phyloP scores from a whole-genome alignment of 768 basidiomycete genomes.

The Tylopilus intermedius region DNA sequence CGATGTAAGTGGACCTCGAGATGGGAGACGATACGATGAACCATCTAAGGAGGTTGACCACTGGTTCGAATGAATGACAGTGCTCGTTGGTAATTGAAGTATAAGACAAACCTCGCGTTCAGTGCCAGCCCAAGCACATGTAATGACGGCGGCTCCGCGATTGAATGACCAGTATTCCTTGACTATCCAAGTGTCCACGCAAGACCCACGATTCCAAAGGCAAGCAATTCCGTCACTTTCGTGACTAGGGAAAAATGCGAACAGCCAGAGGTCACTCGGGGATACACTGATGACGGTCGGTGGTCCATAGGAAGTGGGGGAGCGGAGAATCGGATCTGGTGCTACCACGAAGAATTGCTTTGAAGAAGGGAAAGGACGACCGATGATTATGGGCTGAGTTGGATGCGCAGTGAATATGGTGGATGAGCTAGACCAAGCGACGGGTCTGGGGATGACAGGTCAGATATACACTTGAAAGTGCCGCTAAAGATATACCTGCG shows the following conservation, averaged over 20 bases:
- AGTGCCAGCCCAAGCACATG: slow-evolving; percentile 56
- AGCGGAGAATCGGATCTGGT: slow-evolving; percentile 44
- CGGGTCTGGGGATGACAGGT: slow-evolving; percentile 41
- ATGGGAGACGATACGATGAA: slow-evolving; percentile 50
- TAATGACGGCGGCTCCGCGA: slow-evolving; percentile 52
- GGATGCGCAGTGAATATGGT: slow-evolving; percentile 67
- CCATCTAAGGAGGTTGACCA: slow-evolving; percentile 48
- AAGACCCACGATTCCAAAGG: slow-evolving; percentile 56
- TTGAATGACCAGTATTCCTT: slow-evolving; percentile 53
- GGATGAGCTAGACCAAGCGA: slow-evolving; percentile 68
- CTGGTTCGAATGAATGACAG: slow-evolving; percentile 31
- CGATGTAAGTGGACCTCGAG: slow-evolving; percentile 52
- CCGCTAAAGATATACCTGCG: slow-evolving; percentile 38
- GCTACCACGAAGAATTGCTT: slow-evolving; percentile 58
- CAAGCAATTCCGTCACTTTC: slow-evolving; percentile 56
- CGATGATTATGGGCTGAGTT: slow-evolving; percentile 53
- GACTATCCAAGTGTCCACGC: slow-evolving; percentile 59
- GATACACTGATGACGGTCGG: slow-evolving; percentile 59
- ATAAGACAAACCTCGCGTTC: slow-evolving; percentile 51
- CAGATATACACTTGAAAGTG: not conserved
- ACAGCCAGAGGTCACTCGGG: slow-evolving; percentile 58
- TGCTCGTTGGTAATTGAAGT: not conserved
- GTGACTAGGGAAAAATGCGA: slow-evolving; percentile 67
- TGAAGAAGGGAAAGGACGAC: slow-evolving; percentile 65
- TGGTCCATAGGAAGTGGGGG: slow-evolving; percentile 50